Percentiles rank a stretch among this genome's conserved stretches.
These are phyloP conservation scores for Phaseolus lunatus DNA, from an alignment of 306 rosid species.

Conservation along the genomic window DNA sequence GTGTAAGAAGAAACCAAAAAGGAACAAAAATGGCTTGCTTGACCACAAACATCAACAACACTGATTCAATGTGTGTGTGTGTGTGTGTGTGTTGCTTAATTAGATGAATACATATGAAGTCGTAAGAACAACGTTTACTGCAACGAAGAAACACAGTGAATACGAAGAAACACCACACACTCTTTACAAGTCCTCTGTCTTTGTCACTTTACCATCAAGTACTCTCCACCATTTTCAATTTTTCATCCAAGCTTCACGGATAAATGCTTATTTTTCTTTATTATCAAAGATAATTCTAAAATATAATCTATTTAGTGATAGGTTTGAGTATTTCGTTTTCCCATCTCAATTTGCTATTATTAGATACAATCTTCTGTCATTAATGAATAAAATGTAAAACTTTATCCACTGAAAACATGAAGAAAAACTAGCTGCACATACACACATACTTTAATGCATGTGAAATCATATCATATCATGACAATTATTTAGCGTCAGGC, in stretches of 20 bases:
- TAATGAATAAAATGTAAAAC: neutral
- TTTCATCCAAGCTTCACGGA: neutral
- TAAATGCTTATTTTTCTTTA: neutral
- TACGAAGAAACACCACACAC: constrained; percentile 14
- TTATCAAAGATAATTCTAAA: neutral
- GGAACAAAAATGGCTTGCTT: neutral
- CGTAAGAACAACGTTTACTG: constrained; percentile 46
- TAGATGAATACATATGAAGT: constrained; percentile 5
- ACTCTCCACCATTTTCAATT: constrained; percentile 23
- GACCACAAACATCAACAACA: constrained; percentile 38
- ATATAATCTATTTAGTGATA: neutral
- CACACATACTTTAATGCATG: neutral
- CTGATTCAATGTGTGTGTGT: neutral
- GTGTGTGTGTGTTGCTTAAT: constrained; percentile 25
- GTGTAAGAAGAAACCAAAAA: constrained; percentile 21
- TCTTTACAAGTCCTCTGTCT: constrained; percentile 43
- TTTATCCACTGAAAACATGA: neutral
- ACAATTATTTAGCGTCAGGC: neutral
- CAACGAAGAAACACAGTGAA: constrained; percentile 34
- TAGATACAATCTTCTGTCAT: neutral
- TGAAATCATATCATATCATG: neutral
- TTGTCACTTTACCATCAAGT: constrained; percentile 41
- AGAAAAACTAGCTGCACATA: too few species aligned
- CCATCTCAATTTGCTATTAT: neutral
- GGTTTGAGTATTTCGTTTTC: neutral